Percentiles rank a stretch among this genome's conserved stretches.
Evolutionary conservation across 2,329 filamentous ascomycete species (phyloP).

Genomic region (Scolecobasidium constrictum): DNA sequence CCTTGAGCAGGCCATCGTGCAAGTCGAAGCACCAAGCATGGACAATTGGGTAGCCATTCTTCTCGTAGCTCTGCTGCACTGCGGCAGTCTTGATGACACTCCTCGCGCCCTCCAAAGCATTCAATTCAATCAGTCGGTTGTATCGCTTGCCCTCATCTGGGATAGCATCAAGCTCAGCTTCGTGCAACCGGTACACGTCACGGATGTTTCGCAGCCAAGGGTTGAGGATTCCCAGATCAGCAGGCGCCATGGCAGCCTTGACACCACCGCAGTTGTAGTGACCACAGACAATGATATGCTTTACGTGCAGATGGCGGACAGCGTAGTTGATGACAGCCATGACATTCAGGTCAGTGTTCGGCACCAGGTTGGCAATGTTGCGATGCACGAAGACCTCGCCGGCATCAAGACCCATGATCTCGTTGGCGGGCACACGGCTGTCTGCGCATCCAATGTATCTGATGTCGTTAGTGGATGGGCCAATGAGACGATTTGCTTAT

Average conservation of each 20-base stretch:
- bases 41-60: constrained; percentile 56
- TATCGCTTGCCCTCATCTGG: constrained; percentile 20
- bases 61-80: constrained; percentile 46
- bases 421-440: constrained; percentile 29
- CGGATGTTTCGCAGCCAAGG: constrained; percentile 66
- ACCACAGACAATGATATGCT: constrained; percentile 60
- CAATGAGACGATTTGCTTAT: not conserved
- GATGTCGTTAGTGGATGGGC: not conserved
- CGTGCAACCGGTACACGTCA: constrained; percentile 62
- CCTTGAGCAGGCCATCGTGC: constrained; percentile 54
- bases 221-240: constrained; percentile 60
- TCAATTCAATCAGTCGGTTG: constrained; percentile 25
- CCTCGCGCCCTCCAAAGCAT: constrained; percentile 26
- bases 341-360: constrained; percentile 29
- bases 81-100: constrained; percentile 37
- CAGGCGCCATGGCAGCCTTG: constrained; percentile 49
- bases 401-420: constrained; percentile 25
- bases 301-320: constrained; percentile 36
- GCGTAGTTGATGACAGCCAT: constrained; percentile 31
- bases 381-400: constrained; percentile 19
- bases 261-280: constrained; percentile 61
- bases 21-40: constrained; percentile 68
- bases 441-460: constrained; percentile 22
- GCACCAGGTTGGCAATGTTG: constrained; percentile 23
- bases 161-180: constrained; percentile 51